Percentiles rank a stretch among this genome's conserved stretches.
These are phyloP conservation scores for Penicillium italicum DNA, from an alignment of 2,329 filamentous ascomycete genomes.

Conservation along the genomic window DNA sequence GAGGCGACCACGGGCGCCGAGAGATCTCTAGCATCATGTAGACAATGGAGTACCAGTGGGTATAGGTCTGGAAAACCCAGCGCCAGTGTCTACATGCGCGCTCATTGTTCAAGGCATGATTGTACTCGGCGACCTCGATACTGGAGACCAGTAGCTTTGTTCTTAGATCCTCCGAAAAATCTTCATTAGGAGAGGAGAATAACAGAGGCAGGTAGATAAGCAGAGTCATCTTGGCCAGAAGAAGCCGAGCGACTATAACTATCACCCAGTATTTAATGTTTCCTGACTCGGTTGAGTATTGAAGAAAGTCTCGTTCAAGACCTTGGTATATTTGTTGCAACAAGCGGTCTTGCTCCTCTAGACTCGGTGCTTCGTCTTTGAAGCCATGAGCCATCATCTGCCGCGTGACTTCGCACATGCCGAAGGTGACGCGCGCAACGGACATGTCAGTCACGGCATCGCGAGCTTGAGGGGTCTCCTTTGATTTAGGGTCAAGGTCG, in stretches of 20 bases:
- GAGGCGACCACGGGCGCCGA: conserved; percentile 46
- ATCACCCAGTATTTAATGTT: conserved; percentile 50
- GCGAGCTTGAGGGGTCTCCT: conserved; percentile 46
- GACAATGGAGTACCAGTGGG: conserved; percentile 58
- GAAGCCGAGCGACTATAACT: conserved; percentile 41
- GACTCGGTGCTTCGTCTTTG: conserved; percentile 27
- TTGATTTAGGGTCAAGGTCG: conserved; percentile 49
- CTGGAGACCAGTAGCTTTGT: conserved; percentile 38
- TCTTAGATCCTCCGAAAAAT: conserved; percentile 35
- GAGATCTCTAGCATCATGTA: conserved; percentile 54
- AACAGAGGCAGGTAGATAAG: conserved; percentile 54
- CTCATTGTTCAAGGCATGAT: conserved; percentile 53
- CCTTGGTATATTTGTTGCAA: conserved; percentile 47
- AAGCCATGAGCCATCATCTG: conserved; percentile 33
- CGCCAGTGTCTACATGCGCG: conserved; percentile 50
- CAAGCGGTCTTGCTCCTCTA: conserved; percentile 46
- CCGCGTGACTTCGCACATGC: conserved; percentile 37
- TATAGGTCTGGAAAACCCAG: conserved; percentile 59
- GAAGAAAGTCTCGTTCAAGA: conserved; percentile 46
- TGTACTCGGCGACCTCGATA: conserved; percentile 48
- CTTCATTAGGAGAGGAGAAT: conserved; percentile 34
- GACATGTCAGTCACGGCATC: conserved; percentile 55
- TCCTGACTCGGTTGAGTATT: conserved; percentile 36
- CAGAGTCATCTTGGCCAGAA: conserved; percentile 43
- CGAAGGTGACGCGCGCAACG: conserved; percentile 39